Conservation (phyloP, 2,329 filamentous ascomycete genomes). For the Xylariaceae sp. region DNA sequence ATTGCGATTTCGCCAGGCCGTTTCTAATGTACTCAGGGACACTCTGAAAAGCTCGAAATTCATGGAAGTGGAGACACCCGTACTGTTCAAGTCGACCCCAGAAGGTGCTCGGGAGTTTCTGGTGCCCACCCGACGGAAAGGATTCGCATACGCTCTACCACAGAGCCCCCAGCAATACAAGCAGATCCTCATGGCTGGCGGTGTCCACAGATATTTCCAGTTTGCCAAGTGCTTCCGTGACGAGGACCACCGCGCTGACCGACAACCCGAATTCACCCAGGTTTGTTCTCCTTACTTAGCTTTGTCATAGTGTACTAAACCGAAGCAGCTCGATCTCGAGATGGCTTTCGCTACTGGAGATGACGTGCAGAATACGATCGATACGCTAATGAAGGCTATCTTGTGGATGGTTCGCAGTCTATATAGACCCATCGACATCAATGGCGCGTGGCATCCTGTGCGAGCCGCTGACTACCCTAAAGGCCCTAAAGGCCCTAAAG, state of each 20-base stretch:
- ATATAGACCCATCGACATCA: constrained; percentile 42
- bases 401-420: constrained; percentile 58
- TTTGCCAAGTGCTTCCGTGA: constrained; percentile 95
- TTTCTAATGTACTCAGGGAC: constrained; percentile 43
- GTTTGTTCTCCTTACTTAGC: constrained; percentile 50
- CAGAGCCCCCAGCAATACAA: constrained; percentile 99
- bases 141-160: constrained; percentile 85
- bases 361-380: constrained; percentile 68
- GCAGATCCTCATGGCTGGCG: constrained; percentile 94
- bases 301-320: constrained; percentile 12
- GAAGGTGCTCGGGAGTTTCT: constrained; percentile 95
- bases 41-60: constrained; percentile 59
- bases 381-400: constrained; percentile 60
- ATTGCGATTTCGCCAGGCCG: constrained; percentile 71
- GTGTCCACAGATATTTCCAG: constrained; percentile 84
- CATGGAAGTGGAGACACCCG: constrained; percentile 85
- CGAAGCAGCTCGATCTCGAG: constrained; percentile 80
- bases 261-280: constrained; percentile 97
- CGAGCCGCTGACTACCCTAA: not conserved
- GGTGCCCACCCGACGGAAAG: constrained; percentile 80
- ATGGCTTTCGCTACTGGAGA: constrained; percentile 82
- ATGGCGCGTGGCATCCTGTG: constrained; percentile 36
- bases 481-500: not conserved
- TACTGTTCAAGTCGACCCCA: constrained; percentile 96
- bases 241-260: constrained; percentile 88